phyloP scores from a whole-genome alignment of 2,329 filamentous ascomycete species.

The Lomentospora prolificans region DNA sequence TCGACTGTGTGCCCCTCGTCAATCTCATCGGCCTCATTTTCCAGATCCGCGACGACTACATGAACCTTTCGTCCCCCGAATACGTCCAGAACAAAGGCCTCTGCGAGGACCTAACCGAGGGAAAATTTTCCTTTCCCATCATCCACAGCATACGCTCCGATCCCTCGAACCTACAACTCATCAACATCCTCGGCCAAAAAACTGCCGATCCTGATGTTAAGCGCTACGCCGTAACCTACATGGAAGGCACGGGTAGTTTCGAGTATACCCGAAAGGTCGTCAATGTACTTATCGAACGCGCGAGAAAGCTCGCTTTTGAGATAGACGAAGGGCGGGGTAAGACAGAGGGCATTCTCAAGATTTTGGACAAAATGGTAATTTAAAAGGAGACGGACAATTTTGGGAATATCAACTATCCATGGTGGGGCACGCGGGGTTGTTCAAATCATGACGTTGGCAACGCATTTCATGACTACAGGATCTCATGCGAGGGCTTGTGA shows the following conservation, averaged over 20 bases:
- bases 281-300: conserved; percentile 51
- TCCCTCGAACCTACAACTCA: conserved; percentile 64
- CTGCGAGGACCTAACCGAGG: conserved; percentile 91
- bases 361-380: conserved; percentile 55
- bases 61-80: conserved; percentile 66
- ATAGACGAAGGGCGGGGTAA: conserved; percentile 52
- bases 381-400: not conserved
- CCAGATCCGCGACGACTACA: conserved; percentile 89
- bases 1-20: conserved; percentile 73
- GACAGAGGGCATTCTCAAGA: conserved; percentile 49
- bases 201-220: conserved; percentile 82
- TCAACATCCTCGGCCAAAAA: conserved; percentile 90
- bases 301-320: conserved; percentile 50
- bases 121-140: conserved; percentile 93
- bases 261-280: conserved; percentile 69
- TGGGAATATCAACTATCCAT: not conserved
- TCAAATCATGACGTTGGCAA: not conserved
- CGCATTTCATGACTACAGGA: not conserved
- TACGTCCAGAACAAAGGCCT: conserved; percentile 88
- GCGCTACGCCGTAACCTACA: conserved; percentile 79
- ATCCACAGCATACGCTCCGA: conserved; percentile 84
- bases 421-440: not conserved
- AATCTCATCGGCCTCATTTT: conserved; percentile 79
- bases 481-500: too few species aligned
- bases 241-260: conserved; percentile 85